Evolutionary conservation across 768 basidiomycete species (phyloP), one percentile per base, ranked within the genome.

Genomic region (Candolleomyces eurysporus): DNA sequence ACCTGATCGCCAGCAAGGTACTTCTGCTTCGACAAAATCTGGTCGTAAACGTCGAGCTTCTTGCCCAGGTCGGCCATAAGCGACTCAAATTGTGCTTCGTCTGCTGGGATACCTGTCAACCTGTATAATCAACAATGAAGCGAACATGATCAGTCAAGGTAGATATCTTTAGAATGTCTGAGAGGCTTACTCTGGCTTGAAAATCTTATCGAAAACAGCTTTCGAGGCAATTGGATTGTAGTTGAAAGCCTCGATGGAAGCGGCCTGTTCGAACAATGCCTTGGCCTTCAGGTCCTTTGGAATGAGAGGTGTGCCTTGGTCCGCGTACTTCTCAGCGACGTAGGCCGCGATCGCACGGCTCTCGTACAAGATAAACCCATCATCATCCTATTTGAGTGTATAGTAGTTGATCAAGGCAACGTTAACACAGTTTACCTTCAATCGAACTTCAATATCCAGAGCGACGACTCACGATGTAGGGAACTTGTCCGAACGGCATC

Each of bases 341-440:
- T 89, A 91, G 17, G 84, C 82, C 6, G 68, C 68, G 56, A 90
- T 88, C 0, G 86, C 86, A 31, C 86, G 83, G 43, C 79, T 81
- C 67, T 88, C 87, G 72, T 81, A 89, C 13, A 91, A 65, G 60
- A 81, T 72, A 69, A 89, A 83, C 2, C 86, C 88, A 46, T 85
- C 86, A 22, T 89, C 87, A 53, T 85, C 76, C 80, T 82, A 22
- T 26, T 26, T 26, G 22, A 26, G 26, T 26, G 26, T 49, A 2
- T 43, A 11, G n/a, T 43, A 11, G n/a, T 43, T 5, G 42, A 43
- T 43, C 42, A 7, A 32, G 36, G 36, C 36, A 36, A 36, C 8
- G 45, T 46, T 17, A 46, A 21, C 16, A 17, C 7, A 17, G 6
- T 46, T 46, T 17, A n/a, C 42, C 42, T n/a, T 13, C 26, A 26